phyloP scores from a whole-genome alignment of 306 rosid genomes.

The Leucaena leucocephala region DNA sequence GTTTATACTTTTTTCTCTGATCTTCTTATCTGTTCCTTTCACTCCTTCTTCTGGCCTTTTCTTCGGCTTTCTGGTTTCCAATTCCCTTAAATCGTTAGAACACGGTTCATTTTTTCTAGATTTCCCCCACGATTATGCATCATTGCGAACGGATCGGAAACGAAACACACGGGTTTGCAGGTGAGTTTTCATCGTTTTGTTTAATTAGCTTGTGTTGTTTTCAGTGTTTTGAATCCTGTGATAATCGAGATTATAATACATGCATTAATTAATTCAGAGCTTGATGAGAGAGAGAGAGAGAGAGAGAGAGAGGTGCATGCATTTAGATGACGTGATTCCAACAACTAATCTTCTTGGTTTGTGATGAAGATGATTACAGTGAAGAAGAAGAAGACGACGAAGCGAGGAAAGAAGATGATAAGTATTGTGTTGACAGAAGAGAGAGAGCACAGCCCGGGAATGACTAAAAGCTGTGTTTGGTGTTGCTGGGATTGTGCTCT shows the following conservation, averaged over 20 bases:
- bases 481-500: constrained; percentile 82
- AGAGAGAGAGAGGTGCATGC: not conserved
- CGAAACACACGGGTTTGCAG: not conserved
- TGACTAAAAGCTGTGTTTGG: constrained; percentile 47
- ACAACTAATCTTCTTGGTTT: not conserved
- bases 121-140: not conserved
- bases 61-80: no score
- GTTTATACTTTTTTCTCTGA: not conserved
- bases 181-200: not conserved
- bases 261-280: not conserved
- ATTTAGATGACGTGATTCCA: not conserved
- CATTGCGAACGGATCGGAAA: not conserved
- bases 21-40: not conserved
- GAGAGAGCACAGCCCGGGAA: constrained; percentile 88
- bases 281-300: not conserved
- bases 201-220: not conserved
- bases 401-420: not conserved
- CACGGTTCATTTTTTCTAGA: not conserved
- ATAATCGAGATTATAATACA: not conserved
- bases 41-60: not conserved
- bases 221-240: not conserved
- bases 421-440: constrained; percentile 87
- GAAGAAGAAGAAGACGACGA: constrained; percentile 11
- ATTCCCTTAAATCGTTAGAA: not conserved
- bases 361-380: not conserved